Conservation (phyloP, 2,329 filamentous ascomycete species). For the Penicillium sp. region DNA sequence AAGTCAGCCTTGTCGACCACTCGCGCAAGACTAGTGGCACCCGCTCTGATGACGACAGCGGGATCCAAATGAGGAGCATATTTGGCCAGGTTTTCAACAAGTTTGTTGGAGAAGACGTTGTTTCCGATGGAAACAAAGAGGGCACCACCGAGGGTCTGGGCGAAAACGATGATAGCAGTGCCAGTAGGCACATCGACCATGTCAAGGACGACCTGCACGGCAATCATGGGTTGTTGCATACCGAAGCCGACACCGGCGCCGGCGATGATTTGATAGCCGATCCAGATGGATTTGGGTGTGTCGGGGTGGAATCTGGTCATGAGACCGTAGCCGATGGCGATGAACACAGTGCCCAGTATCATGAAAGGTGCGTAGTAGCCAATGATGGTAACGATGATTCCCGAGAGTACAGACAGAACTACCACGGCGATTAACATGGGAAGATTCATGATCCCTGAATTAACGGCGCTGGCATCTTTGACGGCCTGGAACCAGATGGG, state of each 20-base stretch:
- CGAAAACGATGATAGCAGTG: conserved; percentile 24
- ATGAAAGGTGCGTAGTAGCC: conserved; percentile 32
- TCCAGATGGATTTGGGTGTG: conserved; percentile 17
- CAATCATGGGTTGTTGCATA: conserved; percentile 24
- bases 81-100: conserved; percentile 18
- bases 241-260: conserved; percentile 24
- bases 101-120: conserved; percentile 26
- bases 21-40: neutral
- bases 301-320: conserved; percentile 24
- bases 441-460: conserved; percentile 26
- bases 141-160: conserved; percentile 27
- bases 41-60: neutral
- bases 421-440: conserved; percentile 20
- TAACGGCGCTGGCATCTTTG: conserved; percentile 22
- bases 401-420: conserved; percentile 21
- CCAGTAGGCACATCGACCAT: conserved; percentile 24
- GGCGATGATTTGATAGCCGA: conserved; percentile 27
- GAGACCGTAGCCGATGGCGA: conserved; percentile 22
- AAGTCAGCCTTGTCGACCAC: neutral
- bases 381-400: conserved; percentile 14
- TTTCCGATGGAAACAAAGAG: conserved; percentile 31
- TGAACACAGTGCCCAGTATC: conserved; percentile 16
- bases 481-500: conserved; percentile 37
- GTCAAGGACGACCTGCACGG: conserved; percentile 27
- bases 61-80: neutral